Evolutionary conservation across 495 filamentous ascomycete genomes (phyloP), one percentile per base, ranked within the genome.

Genomic region (Xylaria palmicola): DNA sequence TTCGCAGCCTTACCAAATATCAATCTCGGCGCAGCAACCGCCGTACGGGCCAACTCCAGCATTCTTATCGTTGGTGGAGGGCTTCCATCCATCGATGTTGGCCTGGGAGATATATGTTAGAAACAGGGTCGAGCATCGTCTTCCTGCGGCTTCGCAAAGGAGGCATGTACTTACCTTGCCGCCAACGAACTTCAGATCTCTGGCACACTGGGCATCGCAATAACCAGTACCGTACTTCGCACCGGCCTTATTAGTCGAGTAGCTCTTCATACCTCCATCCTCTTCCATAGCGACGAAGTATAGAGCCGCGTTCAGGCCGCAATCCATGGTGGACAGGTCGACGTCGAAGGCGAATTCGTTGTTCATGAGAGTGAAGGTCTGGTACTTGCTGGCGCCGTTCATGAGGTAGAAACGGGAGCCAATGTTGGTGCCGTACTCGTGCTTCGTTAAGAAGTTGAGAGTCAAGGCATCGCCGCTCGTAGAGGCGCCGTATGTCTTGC

Each of bases 11-110:
- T 65, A 68, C 76, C 86, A 88, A 71, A 90, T 80, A 65, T 90
- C 87, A 77, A 90, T 85, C 74, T 90, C 88, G 5, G 83, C 81
- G 74, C 88, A 91, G 82, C 88, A 91, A 60, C 83, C 79, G 62
- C 87, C 87, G 62, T 84, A 80, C 37, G 75, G 69, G 51, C 86
- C 87, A 22, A 77, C 59, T 43, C 87, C 87, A 37, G 83, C 77
- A 72, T 88, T 88, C 55, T 64, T 47, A 69, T 88, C 82, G 73
- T 79, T 87, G 60, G 68, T 59, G n/a, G 85, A 86, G 12, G 79
- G 69, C 47, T 63, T 40, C 86, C 86, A 88, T 67, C 81, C 83
- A 24, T 86, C 86, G 13, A 81, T 62, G 72, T 88, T 88, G 74
- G 73, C 83, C 71, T 74, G 32, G 3, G 1, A 24, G 40, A 4